Conservation (phyloP, 1,139 yeast species). For the Kazachstania sp. region DNA sequence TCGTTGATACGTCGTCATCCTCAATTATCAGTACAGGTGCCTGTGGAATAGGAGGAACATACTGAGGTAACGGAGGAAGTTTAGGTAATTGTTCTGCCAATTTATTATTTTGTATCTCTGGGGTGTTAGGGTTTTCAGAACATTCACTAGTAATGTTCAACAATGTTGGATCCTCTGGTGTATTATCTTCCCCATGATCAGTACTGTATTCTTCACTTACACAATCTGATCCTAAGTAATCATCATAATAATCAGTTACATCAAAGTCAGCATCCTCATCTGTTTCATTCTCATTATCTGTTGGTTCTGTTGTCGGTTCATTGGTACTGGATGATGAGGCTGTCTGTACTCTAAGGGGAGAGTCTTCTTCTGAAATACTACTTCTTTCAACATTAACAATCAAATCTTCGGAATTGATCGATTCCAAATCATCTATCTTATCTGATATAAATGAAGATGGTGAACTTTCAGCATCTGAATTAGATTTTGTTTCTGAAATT, state of each 20-base stretch:
- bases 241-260: constrained; percentile 8
- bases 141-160: background rate
- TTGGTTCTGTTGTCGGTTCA: background rate
- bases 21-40: constrained; percentile 1
- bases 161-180: background rate
- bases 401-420: too few species aligned
- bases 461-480: background rate
- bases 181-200: background rate
- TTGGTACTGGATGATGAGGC: background rate
- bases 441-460: background rate
- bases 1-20: background rate
- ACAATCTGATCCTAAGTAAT: constrained; percentile 12
- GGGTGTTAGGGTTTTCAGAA: too few species aligned
- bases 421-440: constrained; percentile 3
- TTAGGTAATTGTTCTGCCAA: background rate
- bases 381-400: too few species aligned
- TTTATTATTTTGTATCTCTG: background rate
- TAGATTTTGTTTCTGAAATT: background rate
- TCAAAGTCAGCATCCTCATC: constrained; percentile 16
- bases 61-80: background rate
- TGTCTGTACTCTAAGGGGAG: background rate
- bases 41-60: constrained; percentile 4
- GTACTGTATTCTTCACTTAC: background rate
- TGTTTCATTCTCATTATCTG: background rate
- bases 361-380: background rate